Evolutionary conservation across 2,329 filamentous ascomycete species (phyloP).

Genomic region (Clonostachys chloroleuca): DNA sequence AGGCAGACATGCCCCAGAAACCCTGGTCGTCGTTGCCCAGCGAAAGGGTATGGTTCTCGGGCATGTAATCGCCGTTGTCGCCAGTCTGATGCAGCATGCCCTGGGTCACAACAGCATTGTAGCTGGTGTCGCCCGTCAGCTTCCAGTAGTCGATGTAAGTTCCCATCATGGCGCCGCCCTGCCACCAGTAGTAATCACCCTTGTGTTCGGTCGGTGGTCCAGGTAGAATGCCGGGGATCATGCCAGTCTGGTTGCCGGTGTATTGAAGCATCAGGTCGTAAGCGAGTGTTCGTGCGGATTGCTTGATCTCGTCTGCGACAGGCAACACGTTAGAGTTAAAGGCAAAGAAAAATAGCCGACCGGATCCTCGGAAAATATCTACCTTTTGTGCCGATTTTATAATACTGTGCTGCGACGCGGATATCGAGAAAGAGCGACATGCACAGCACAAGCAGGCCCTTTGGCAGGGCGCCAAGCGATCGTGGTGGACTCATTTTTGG

Average conservation of each 20-base stretch:
- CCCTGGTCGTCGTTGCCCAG: conserved; percentile 65
- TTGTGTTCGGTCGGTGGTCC: conserved; percentile 30
- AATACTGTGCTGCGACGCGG: too few relatives aligned
- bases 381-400: too few relatives aligned
- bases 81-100: conserved; percentile 52
- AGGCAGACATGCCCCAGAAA: conserved; percentile 72
- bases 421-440: too few relatives aligned
- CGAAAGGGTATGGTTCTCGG: conserved; percentile 46
- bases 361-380: too few relatives aligned
- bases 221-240: conserved; percentile 53
- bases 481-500: too few relatives aligned
- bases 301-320: conserved; percentile 40
- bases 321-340: too few relatives aligned
- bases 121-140: conserved; percentile 55
- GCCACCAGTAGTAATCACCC: conserved; percentile 50
- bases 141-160: conserved; percentile 63
- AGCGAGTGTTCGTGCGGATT: conserved; percentile 41
- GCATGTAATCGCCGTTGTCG: conserved; percentile 52
- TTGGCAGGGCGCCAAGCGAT: too few relatives aligned
- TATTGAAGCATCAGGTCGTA: conserved; percentile 45
- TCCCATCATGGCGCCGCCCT: conserved; percentile 49
- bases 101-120: conserved; percentile 49
- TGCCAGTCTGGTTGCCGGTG: conserved; percentile 54
- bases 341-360: too few relatives aligned
- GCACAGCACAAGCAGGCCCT: too few relatives aligned